A percentile compares a stretch with the other conserved stretches of the same genome.
phyloP scores from a whole-genome alignment of 2,329 filamentous ascomycete species.

The Alternaria rosae region DNA sequence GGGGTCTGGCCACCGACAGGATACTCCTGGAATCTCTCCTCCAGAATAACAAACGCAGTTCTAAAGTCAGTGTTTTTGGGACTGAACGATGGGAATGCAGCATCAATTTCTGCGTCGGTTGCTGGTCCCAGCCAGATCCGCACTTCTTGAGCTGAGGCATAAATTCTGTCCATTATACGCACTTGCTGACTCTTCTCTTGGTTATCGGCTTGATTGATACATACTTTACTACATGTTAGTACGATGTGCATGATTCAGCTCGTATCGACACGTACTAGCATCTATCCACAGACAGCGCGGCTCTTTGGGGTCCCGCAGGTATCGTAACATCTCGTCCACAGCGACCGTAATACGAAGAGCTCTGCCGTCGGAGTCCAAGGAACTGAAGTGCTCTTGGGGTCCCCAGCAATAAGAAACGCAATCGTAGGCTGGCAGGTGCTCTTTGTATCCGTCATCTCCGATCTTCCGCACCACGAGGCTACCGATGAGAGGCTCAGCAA shows the following conservation, averaged over 20 bases:
- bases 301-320: rapidly evolving
- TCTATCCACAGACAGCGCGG: neutral
- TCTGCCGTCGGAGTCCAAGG: neutral
- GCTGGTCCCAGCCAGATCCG: neutral
- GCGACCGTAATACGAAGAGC: rapidly evolving
- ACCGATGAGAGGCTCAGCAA: neutral
- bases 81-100: neutral
- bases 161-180: rapidly evolving
- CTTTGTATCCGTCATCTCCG: no score
- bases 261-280: neutral
- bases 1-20: no score
- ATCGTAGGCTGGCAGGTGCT: neutral
- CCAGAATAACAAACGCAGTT: no score
- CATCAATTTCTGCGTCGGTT: neutral
- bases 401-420: neutral
- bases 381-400: rapidly evolving
- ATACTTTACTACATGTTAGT: neutral
- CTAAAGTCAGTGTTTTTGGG: no score
- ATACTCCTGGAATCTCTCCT: no score
- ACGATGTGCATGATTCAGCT: neutral
- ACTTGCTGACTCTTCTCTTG: neutral
- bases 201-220: neutral
- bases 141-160: neutral
- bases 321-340: neutral
- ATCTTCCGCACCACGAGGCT: neutral